Conservation (phyloP, 805 yeast species). For the Yarrowia sp. region DNA sequence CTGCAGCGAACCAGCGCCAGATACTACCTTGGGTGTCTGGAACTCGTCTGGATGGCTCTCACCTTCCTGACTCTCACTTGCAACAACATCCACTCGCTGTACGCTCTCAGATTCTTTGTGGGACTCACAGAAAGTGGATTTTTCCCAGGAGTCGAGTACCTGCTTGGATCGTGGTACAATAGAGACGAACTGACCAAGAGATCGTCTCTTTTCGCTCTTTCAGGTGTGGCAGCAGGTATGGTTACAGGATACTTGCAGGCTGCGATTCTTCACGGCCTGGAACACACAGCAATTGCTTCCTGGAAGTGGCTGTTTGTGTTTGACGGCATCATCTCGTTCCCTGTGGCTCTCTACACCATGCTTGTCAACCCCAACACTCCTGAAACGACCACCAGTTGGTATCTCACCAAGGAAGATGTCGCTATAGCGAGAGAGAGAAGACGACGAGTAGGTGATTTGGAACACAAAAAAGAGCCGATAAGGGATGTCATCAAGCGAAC, state of each 20-base stretch:
- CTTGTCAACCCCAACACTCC: slow-evolving; percentile 26
- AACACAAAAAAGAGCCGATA: slow-evolving; percentile 20
- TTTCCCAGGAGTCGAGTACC: slow-evolving; percentile 54
- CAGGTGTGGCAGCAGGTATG: slow-evolving; percentile 22
- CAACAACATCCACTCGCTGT: slow-evolving; percentile 47
- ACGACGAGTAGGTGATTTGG: slow-evolving; percentile 20
- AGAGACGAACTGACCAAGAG: slow-evolving; percentile 47
- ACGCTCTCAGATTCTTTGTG: slow-evolving; percentile 52
- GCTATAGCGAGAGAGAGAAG: slow-evolving; percentile 1
- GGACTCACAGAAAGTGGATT: slow-evolving; percentile 56
- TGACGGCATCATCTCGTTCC: slow-evolving; percentile 27
- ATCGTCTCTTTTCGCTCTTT: slow-evolving; percentile 16
- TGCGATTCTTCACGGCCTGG: slow-evolving; percentile 3
- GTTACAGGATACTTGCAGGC: slow-evolving; percentile 18
- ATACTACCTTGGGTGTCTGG: slow-evolving; percentile 47
- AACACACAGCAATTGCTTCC: slow-evolving; percentile 16
- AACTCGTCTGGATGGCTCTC: slow-evolving; percentile 52
- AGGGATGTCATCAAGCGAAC: slow-evolving; percentile 5
- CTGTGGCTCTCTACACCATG: slow-evolving; percentile 30
- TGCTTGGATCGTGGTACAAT: slow-evolving; percentile 49
- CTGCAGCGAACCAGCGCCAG: slow-evolving; percentile 51
- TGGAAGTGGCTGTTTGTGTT: slow-evolving; percentile 34
- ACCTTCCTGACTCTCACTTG: slow-evolving; percentile 51
- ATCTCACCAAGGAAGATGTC: neutral
- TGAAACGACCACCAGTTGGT: slow-evolving; percentile 21